These are phyloP conservation scores for Heliosperma pusillum DNA, from an alignment of 148 eudicot genomes.

Conservation along the genomic window DNA sequence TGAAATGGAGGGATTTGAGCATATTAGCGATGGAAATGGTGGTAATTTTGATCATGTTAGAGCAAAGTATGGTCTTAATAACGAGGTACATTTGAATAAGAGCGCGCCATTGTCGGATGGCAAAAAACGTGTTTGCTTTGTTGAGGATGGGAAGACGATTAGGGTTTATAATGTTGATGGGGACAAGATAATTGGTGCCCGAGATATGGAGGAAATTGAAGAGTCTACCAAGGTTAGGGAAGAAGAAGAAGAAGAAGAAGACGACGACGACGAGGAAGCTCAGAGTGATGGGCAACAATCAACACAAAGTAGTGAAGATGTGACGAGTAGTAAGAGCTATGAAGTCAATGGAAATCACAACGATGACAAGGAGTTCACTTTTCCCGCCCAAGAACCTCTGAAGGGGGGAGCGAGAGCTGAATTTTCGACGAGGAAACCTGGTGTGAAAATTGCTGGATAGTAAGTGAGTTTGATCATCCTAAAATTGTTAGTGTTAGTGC, in stretches of 20 bases:
- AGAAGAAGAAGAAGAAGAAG: conserved; percentile 51
- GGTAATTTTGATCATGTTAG: conserved; percentile 19
- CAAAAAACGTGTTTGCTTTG: conserved; percentile 61
- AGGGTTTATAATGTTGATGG: conserved; percentile 39
- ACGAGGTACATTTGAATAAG: conserved; percentile 28
- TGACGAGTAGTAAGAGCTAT: conserved; percentile 27
- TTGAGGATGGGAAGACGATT: conserved; percentile 51
- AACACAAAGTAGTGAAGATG: conserved; percentile 37
- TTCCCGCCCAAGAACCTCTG: conserved; percentile 51
- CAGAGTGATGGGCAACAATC: conserved; percentile 38
- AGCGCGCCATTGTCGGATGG: conserved; percentile 26
- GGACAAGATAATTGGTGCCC: conserved; percentile 25
- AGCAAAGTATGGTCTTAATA: conserved; percentile 21
- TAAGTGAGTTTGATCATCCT: neutral
- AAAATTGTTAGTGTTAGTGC: conserved; percentile 10
- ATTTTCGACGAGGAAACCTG: conserved; percentile 30
- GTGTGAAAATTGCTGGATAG: conserved; percentile 29
- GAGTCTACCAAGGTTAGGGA: conserved; percentile 32
- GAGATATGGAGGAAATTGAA: conserved; percentile 43
- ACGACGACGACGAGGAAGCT: conserved; percentile 45
- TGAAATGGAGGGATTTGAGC: conserved; percentile 26
- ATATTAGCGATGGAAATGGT: conserved; percentile 31
- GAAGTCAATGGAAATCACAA: conserved; percentile 22
- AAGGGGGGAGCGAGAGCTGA: conserved; percentile 54
- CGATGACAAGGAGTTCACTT: conserved; percentile 37